Percentiles rank a stretch among this genome's conserved stretches.
Conservation (phyloP, 805 yeast species). For the Lipomyces mesembrius region DNA sequence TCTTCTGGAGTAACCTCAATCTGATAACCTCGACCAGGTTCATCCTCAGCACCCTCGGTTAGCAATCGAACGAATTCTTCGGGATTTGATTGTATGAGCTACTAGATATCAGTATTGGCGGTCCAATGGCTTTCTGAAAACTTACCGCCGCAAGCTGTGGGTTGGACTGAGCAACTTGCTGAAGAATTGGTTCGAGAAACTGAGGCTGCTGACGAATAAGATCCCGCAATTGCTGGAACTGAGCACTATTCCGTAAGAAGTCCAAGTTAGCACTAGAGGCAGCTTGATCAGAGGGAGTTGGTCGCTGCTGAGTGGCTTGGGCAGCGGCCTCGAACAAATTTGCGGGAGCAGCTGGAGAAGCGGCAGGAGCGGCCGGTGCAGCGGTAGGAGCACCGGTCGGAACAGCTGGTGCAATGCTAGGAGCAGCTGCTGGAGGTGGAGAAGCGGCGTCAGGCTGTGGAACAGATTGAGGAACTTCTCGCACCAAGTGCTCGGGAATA, state of each 20-base stretch:
- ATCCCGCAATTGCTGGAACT: slow-evolving; percentile 66
- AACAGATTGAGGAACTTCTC: slow-evolving; percentile 37
- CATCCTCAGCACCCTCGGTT: slow-evolving; percentile 50
- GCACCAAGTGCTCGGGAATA: slow-evolving; percentile 68
- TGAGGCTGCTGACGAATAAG: slow-evolving; percentile 86
- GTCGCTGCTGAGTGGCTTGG: slow-evolving; percentile 53
- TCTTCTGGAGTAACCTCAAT: slow-evolving; percentile 78
- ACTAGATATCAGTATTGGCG: neutral
- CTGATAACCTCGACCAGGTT: slow-evolving; percentile 54
- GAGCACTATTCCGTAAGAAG: slow-evolving; percentile 43
- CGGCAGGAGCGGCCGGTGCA: slow-evolving; percentile 37
- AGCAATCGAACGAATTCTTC: slow-evolving; percentile 81
- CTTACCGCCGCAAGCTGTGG: slow-evolving; percentile 77
- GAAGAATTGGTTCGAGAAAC: slow-evolving; percentile 79
- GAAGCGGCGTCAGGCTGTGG: slow-evolving; percentile 40
- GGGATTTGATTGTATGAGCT: slow-evolving; percentile 58
- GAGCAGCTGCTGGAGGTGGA: slow-evolving; percentile 35
- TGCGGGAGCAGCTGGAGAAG: slow-evolving; percentile 43
- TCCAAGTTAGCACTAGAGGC: slow-evolving; percentile 52
- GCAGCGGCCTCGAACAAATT: slow-evolving; percentile 51
- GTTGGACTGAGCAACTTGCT: slow-evolving; percentile 76
- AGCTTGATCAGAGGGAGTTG: slow-evolving; percentile 51
- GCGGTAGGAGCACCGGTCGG: slow-evolving; percentile 41
- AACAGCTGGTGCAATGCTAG: slow-evolving; percentile 21
- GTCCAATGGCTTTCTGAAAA: neutral